phyloP scores from a whole-genome alignment of 768 basidiomycete genomes.

The Tephrocybe rancida region DNA sequence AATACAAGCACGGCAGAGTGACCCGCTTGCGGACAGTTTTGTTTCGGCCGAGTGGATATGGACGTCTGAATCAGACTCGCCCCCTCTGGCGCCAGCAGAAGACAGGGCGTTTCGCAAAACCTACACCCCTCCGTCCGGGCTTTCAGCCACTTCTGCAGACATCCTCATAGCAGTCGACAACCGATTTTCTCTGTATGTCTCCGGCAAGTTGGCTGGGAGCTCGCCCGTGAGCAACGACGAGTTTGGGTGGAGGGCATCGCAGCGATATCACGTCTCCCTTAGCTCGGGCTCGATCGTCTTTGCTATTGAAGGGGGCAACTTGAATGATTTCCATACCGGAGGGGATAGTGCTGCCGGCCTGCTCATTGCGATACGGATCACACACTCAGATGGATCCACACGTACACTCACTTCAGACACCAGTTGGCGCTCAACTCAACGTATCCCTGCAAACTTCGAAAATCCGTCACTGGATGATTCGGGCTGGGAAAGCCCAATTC shows the following conservation, averaged over 20 bases:
- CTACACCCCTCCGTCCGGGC: conserved; percentile 3
- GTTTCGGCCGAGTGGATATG: background rate
- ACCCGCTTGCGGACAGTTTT: background rate
- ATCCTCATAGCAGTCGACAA: conserved; percentile 11
- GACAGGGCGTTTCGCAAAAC: conserved; percentile 5
- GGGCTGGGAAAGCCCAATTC: background rate
- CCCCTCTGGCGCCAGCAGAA: background rate
- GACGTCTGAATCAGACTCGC: background rate
- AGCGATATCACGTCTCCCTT: conserved; percentile 1
- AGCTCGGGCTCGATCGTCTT: conserved; percentile 1
- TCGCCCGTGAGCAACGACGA: background rate
- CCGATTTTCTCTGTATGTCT: conserved; percentile 1
- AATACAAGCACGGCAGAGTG: background rate
- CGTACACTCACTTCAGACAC: background rate
- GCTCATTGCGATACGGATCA: conserved; percentile 2
- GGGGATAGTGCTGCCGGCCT: background rate
- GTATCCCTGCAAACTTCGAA: background rate
- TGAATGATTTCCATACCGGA: background rate
- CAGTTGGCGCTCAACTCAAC: background rate
- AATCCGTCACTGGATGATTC: conserved; percentile 3
- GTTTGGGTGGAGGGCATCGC: background rate
- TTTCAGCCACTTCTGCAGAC: conserved; percentile 3
- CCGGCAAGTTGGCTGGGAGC: background rate
- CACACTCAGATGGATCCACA: conserved; percentile 1
- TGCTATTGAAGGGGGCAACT: conserved; percentile 1